These are phyloP conservation scores for Ligustrum vulgare DNA, from an alignment of 257 asterid species.

Conservation along the genomic window DNA sequence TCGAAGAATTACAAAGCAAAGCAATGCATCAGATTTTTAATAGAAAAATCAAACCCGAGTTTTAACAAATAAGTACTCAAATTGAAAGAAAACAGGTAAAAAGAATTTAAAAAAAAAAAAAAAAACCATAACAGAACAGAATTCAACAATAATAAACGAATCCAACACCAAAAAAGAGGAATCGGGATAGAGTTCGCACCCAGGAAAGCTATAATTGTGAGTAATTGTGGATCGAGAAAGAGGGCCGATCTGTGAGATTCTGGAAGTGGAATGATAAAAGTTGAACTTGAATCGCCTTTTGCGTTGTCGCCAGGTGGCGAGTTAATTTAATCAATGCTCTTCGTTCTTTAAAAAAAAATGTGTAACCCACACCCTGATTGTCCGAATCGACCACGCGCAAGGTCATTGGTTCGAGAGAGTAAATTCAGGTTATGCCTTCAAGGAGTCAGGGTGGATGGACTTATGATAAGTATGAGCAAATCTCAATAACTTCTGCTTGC, in stretches of 20 bases:
- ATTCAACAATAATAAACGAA: not conserved
- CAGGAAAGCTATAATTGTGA: not conserved
- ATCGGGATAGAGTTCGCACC: not conserved
- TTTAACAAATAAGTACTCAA: not conserved
- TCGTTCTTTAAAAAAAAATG: too few relatives aligned
- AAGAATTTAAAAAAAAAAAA: too few relatives aligned
- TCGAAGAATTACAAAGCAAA: not conserved
- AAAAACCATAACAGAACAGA: not conserved
- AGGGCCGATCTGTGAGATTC: not conserved
- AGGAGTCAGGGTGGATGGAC: too few relatives aligned
- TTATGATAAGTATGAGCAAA: too few relatives aligned
- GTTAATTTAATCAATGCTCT: too few relatives aligned
- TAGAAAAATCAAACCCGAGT: not conserved
- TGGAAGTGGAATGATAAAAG: not conserved
- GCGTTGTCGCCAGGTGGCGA: slow-evolving; percentile 3
- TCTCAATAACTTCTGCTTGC: too few relatives aligned
- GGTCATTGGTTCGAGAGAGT: too few relatives aligned
- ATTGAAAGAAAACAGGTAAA: not conserved
- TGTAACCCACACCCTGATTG: too few relatives aligned
- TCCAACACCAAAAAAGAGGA: not conserved
- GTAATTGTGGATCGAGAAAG: not conserved
- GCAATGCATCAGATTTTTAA: not conserved
- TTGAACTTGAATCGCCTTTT: not conserved
- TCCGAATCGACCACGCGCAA: too few relatives aligned
- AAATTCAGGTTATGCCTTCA: too few relatives aligned